Evolutionary conservation across 495 filamentous ascomycete genomes (phyloP), one percentile per base, ranked within the genome.

Genomic region (Daldinia childiae): DNA sequence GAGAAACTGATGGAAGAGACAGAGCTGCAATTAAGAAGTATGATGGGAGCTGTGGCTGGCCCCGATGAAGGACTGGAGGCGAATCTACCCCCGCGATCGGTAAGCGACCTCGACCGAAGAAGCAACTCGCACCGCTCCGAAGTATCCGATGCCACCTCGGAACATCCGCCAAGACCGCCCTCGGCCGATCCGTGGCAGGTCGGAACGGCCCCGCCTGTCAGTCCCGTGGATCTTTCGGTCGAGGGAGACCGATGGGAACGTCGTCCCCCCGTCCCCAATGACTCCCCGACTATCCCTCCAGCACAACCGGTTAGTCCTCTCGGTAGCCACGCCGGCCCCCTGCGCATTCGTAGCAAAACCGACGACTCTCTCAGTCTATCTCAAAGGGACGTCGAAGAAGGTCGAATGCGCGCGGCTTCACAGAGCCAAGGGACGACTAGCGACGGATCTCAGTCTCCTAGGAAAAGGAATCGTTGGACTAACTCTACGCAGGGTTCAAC

Each of bases 201-300:
- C 51, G 71, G 71, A 38, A 68, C 56, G 45, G 71, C 48, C 54
- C 72, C 74, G 72, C 62, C 71, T 39, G 57, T 71, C 62, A 73
- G 66, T 64, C 73, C 70, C 48, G 61, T 69, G 27, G 71, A 73
- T 11, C 68, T 74, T 27, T 63, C 66, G 51, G 71, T 69, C 58
- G 76, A 76, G 50, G 73, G 58, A 56, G 76, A 76, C 32, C 29
- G 51, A 58, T 72, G 48, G 63, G 76, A 76, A 38, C 76, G 63
- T 62, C 71, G 61, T 6, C 73, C 64, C 34, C 71, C 64, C 4
- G 63, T 72, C 24, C 59, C 61, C 24, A 64, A 51, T 32, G 76
- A 78, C 61, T 78, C 76, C 57, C 76, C 76, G 34, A 78, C 76
- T 2, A 78, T 78, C 26, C 76, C 76, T 32, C 65, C 68, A 50